Evolutionary conservation across 2,329 filamentous ascomycete genomes (phyloP).

Genomic region (Teratosphaeria pseudoeucalypti): DNA sequence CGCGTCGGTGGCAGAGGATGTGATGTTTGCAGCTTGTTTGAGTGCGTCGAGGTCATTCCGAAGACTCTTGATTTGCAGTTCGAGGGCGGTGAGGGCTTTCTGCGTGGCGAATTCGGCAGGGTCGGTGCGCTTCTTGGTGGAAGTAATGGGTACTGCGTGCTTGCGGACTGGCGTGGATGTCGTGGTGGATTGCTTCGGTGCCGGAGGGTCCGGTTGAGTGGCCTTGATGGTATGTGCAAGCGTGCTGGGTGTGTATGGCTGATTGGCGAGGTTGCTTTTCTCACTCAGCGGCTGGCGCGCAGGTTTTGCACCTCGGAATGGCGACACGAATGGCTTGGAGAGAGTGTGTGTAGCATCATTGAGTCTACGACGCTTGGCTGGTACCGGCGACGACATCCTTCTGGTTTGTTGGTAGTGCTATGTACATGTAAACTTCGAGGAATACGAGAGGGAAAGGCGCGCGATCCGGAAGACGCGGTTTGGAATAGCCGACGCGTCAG

Average conservation of each 20-base stretch:
- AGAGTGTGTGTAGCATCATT: constrained; percentile 49
- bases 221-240: constrained; percentile 19
- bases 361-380: constrained; percentile 52
- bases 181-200: constrained; percentile 1
- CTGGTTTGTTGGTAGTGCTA: background rate
- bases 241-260: constrained; percentile 19
- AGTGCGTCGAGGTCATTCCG: constrained; percentile 40
- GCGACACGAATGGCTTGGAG: constrained; percentile 63
- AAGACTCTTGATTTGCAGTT: constrained; percentile 29
- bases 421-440: background rate
- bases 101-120: constrained; percentile 17
- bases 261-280: constrained; percentile 8
- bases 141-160: constrained; percentile 22
- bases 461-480: background rate
- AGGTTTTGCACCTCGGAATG: constrained; percentile 42
- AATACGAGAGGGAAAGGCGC: background rate
- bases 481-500: background rate
- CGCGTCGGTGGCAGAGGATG: constrained; percentile 35
- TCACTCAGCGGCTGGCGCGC: constrained; percentile 8
- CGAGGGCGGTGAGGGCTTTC: constrained; percentile 15
- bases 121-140: constrained; percentile 9
- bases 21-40: constrained; percentile 44
- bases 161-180: constrained; percentile 26
- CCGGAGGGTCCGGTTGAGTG: background rate
- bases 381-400: constrained; percentile 39